These are phyloP conservation scores for Acorus gramineus DNA, from an alignment of 106 monocot species.

Conservation along the genomic window DNA sequence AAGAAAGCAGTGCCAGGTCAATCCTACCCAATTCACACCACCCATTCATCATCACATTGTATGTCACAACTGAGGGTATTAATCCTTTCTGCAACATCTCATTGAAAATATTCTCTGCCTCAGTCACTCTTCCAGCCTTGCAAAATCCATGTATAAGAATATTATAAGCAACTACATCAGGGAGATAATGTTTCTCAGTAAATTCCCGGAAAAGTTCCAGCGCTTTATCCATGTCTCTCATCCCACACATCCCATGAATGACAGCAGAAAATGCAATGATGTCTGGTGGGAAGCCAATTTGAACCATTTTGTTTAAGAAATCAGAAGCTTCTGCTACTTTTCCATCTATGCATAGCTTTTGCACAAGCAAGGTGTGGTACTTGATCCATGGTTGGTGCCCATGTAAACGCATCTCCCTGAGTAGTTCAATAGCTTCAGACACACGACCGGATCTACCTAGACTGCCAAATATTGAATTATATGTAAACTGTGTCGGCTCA, in stretches of 20 bases:
- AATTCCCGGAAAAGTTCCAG: slow-evolving; percentile 43
- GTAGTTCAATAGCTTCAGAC: slow-evolving; percentile 29
- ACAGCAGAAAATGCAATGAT: slow-evolving; percentile 60
- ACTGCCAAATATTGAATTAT: slow-evolving; percentile 68
- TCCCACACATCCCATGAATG: slow-evolving; percentile 55
- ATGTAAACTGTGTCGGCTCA: slow-evolving; percentile 56
- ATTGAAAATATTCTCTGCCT: slow-evolving; percentile 44
- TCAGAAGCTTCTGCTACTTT: slow-evolving; percentile 39
- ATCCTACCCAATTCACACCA: slow-evolving; percentile 53
- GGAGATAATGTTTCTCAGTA: slow-evolving; percentile 32
- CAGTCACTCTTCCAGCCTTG: slow-evolving; percentile 47
- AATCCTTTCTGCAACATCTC: slow-evolving; percentile 63
- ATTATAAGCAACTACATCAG: slow-evolving; percentile 83
- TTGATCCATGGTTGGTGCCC: slow-evolving; percentile 82
- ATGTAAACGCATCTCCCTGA: slow-evolving; percentile 47
- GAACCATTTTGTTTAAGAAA: slow-evolving; percentile 53
- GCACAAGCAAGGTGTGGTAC: slow-evolving; percentile 52
- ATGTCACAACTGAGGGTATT: slow-evolving; percentile 60
- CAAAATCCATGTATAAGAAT: slow-evolving; percentile 75
- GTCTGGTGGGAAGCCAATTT: slow-evolving; percentile 69
- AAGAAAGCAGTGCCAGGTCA: slow-evolving; percentile 34
- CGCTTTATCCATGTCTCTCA: slow-evolving; percentile 42
- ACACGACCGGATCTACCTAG: slow-evolving; percentile 42
- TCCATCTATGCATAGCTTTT: slow-evolving; percentile 43
- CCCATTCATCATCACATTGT: slow-evolving; percentile 75